These are phyloP conservation scores for Corymbia citriodora DNA, from an alignment of 441 rosid species.

Conservation along the genomic window DNA sequence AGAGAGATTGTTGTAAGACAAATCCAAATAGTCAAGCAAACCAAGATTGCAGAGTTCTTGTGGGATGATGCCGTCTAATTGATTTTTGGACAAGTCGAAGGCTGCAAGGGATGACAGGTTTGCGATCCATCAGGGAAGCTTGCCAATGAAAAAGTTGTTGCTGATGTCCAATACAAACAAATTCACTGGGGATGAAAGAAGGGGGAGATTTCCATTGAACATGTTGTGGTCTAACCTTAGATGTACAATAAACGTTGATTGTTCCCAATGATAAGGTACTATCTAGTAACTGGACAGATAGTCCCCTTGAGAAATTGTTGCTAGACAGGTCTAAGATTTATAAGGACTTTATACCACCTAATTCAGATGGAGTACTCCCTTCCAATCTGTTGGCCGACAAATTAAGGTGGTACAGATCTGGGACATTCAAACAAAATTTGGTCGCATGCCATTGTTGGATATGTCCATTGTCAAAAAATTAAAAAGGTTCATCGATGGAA, in stretches of 20 bases:
- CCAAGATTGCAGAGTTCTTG: background rate
- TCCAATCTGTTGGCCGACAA: no score
- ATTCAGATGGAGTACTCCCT: no score
- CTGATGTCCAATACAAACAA: background rate
- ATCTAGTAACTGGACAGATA: fast-evolving
- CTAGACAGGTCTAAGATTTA: fast-evolving
- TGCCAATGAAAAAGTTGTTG: background rate
- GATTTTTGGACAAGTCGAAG: background rate
- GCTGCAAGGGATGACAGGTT: fast-evolving
- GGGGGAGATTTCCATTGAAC: background rate
- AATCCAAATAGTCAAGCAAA: fast-evolving
- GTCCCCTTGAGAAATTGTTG: no score
- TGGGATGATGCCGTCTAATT: background rate
- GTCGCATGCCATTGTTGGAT: no score
- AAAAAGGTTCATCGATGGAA: no score
- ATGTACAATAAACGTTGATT: no score
- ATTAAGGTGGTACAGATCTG: fast-evolving
- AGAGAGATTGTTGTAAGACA: no score
- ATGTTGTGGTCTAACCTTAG: background rate
- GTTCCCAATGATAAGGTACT: no score
- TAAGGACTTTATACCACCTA: no score
- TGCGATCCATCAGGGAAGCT: background rate
- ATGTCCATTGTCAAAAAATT: no score
- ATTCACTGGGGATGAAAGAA: background rate
- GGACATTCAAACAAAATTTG: no score